Base-by-base conservation (phyloP, 768 basidiomycete genomes). In the Hypholoma fasciculare region DNA sequence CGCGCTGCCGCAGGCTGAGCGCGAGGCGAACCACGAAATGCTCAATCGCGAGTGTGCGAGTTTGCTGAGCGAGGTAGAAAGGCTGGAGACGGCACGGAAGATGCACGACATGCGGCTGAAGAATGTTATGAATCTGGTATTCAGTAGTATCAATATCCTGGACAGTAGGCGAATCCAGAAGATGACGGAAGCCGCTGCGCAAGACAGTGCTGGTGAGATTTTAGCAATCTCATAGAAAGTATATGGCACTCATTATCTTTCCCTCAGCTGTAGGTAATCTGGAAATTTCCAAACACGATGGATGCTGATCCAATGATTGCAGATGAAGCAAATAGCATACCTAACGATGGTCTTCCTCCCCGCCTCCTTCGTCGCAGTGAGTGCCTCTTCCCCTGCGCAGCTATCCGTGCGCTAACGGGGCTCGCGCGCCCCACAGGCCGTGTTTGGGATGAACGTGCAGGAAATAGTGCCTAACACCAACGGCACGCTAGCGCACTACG, bases 311-410 rank as follows among this genome's bases (percentile, higher is more conserved):
- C n/a, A 49, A 16, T 19, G 2, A 39, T 30, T 38, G 58, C 69
- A 72, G 34, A 77, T 77, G 75, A 75, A 76, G 54, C 70, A 82
- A 55, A 78, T 83, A 23, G 76, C 79, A 0, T 82, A 81, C 56
- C 65, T 84, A 2, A 80, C 82, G 1, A 83, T 83, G 79, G 64
- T 84, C 11, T 84, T 83, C 64, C 68, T 84, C 1, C 83, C 82
- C 0, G 80, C 80, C 2, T 76, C 77, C 17, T 79, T 83, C 44
- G 66, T 69, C 11, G 72, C 72, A 6, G 73, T 74, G 65, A 56
- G 68, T 49, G 6, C 30, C 67, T 7, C 16, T 36, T 36, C 8
- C 6, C 11, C 27, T 17, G 26, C 23, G 50, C 46, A 34, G 30
- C 30, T 9, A 9, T 53, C 46, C n/a, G 14, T 7, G 9, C 19